A percentile compares a stretch with the other conserved stretches of the same genome.
Evolutionary conservation across 495 filamentous ascomycete genomes (phyloP).

Genomic region (Penicillium canescens): DNA sequence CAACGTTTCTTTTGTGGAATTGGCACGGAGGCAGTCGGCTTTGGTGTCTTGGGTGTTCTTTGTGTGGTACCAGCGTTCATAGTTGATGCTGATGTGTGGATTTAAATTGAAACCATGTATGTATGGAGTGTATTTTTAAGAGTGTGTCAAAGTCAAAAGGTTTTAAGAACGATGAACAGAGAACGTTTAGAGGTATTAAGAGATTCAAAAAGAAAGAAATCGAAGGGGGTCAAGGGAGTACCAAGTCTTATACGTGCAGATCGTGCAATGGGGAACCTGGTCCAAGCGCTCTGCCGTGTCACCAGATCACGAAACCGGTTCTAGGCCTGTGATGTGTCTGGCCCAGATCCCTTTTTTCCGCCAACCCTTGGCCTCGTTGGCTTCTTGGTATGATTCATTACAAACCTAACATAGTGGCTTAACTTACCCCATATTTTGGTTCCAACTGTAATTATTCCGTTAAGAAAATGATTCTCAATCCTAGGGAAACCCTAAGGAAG

Average conservation of each 20-base stretch:
- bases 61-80: conserved; percentile 20
- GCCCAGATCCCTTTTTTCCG: background rate
- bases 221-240: background rate
- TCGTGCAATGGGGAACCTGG: conserved; percentile 22
- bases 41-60: conserved; percentile 17
- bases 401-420: background rate
- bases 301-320: conserved; percentile 22
- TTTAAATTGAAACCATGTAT: background rate
- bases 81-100: background rate
- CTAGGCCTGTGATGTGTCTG: conserved; percentile 17
- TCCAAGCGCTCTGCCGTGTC: conserved; percentile 21
- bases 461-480: background rate
- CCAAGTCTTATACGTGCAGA: conserved; percentile 20
- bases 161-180: background rate
- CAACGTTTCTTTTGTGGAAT: conserved; percentile 36
- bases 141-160: too few species aligned
- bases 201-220: background rate
- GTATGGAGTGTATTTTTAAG: too few species aligned
- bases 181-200: background rate
- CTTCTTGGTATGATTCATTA: conserved; percentile 4
- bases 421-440: background rate
- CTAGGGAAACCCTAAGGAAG: too few species aligned
- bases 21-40: conserved; percentile 18
- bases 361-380: background rate
- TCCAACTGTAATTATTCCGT: background rate